Evolutionary conservation across 345 rosid species (phyloP).

Genomic region (Raphanus sativus): DNA sequence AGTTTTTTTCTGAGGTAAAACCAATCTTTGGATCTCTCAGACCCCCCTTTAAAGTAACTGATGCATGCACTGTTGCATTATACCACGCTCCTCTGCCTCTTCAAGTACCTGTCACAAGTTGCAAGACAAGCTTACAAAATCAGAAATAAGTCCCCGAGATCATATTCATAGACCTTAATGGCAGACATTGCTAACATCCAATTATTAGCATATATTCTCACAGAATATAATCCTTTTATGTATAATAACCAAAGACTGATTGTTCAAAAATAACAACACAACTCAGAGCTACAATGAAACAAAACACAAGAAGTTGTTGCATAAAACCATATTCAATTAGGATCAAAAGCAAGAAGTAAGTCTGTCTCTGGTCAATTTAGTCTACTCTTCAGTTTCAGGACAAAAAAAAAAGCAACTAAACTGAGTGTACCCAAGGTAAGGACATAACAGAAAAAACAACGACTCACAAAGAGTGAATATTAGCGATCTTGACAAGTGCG

Average conservation of each 20-base stretch:
- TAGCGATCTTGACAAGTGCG: slow-evolving; percentile 99
- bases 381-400: slow-evolving; percentile 3
- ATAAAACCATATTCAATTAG: neutral
- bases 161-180: neutral
- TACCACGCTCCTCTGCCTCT: neutral
- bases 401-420: slow-evolving; percentile 19
- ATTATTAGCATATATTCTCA: neutral
- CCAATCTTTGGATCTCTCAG: slow-evolving; percentile 3
- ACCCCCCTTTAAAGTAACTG: slow-evolving; percentile 17
- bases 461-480: slow-evolving; percentile 56
- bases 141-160: neutral
- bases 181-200: slow-evolving; percentile 2
- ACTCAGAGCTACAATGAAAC: neutral
- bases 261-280: neutral
- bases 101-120: slow-evolving; percentile 32
- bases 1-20: slow-evolving; percentile 9
- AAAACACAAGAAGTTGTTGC: neutral
- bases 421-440: neutral
- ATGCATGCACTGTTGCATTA: neutral
- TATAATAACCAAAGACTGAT: neutral
- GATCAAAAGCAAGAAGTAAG: neutral
- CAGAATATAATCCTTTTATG: neutral
- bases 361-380: neutral
- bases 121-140: neutral
- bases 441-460: neutral